Base-by-base conservation (phyloP, 164 flowering plant genomes). In the Akebia trifoliata region DNA sequence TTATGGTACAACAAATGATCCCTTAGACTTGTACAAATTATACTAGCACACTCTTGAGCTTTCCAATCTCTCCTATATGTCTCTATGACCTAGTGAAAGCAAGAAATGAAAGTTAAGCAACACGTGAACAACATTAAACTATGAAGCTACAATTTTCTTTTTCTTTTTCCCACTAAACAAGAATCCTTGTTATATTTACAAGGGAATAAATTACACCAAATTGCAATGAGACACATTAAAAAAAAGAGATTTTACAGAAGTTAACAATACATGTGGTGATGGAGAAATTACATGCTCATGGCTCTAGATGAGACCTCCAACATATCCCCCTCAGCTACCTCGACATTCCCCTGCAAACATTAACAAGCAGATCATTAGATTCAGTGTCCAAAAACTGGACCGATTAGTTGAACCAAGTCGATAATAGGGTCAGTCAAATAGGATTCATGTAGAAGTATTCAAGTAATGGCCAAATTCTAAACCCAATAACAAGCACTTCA, bases 271-370 rank as follows among this genome's bases (percentile, higher is more conserved):
- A 50, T 52, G 37, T 59, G 37, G 3, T 5, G 38, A n/a, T n/a
- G n/a, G 35, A 9, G 42, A 56, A 50, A 34, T 69, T 78, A n/a
- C n/a, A n/a, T n/a, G 86, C 89, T 85, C 90, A n/a, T 81, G 57
- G 88, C 95, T 75, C 90, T 83, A 2, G 89, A 74, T 52, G 97
- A 79, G 54, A 69, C 72, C 52, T 78, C 88, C 5, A 76, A 40
- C 64, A 69, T 79, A 56, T 79, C 94, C 30, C 72, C 78, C 37
- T 65, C 77, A 0, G 54, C 22, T 17, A 52, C 72, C 31, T 68
- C 78, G 11, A n/a, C 57, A 34, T 65, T 66, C 53, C 66, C 73
- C 87, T 82, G 71, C 65, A 55, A 51, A 51, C 30, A 56, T 10
- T 28, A 43, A 39, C 7, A 9, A 8, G 17, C 20, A 10, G 36